A percentile compares a stretch with the other conserved stretches of the same genome.
phyloP scores from a whole-genome alignment of 2,329 filamentous ascomycete genomes.

The Pseudophaeomoniella oleicola region DNA sequence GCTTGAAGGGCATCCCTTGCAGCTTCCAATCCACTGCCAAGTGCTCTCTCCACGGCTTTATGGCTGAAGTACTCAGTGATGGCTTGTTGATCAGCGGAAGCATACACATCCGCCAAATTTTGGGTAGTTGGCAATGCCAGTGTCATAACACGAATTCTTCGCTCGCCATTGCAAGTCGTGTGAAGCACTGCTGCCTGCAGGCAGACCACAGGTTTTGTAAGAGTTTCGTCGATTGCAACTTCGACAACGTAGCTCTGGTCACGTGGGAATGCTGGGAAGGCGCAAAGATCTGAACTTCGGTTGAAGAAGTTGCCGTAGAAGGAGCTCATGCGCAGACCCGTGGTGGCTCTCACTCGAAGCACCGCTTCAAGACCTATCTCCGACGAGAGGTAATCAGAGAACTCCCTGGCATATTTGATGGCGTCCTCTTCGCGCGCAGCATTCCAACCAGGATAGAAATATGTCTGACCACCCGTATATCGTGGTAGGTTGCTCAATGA shows the following conservation, averaged over 20 bases:
- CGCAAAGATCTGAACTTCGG: conserved; percentile 89
- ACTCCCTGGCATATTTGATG: conserved; percentile 93
- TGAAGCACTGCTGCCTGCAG: conserved; percentile 90
- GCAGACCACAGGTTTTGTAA: conserved; percentile 83
- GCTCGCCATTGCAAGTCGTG: conserved; percentile 94
- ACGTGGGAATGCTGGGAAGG: conserved; percentile 92
- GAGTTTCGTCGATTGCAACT: conserved; percentile 89
- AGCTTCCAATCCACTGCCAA: conserved; percentile 76
- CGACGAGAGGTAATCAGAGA: conserved; percentile 90
- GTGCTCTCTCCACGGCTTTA: conserved; percentile 84
- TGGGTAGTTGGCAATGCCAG: conserved; percentile 85
- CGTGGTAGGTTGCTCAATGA: conserved; percentile 88
- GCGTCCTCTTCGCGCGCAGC: conserved; percentile 86
- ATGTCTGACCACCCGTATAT: conserved; percentile 95
- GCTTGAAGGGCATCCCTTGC: conserved; percentile 80
- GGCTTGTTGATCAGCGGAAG: conserved; percentile 85
- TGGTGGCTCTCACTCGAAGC: conserved; percentile 85
- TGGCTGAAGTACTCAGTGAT: conserved; percentile 92
- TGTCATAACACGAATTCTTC: conserved; percentile 87
- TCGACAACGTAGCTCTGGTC: conserved; percentile 97
- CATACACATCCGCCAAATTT: conserved; percentile 79
- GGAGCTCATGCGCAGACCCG: conserved; percentile 86
- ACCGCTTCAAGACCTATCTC: conserved; percentile 96
- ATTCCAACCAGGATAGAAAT: conserved; percentile 98
- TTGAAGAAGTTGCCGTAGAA: conserved; percentile 99